A percentile compares a stretch with the other conserved stretches of the same genome.
These are phyloP conservation scores for Paraphaeosphaeria minitans DNA, from an alignment of 2,329 filamentous ascomycete species.

Conservation along the genomic window DNA sequence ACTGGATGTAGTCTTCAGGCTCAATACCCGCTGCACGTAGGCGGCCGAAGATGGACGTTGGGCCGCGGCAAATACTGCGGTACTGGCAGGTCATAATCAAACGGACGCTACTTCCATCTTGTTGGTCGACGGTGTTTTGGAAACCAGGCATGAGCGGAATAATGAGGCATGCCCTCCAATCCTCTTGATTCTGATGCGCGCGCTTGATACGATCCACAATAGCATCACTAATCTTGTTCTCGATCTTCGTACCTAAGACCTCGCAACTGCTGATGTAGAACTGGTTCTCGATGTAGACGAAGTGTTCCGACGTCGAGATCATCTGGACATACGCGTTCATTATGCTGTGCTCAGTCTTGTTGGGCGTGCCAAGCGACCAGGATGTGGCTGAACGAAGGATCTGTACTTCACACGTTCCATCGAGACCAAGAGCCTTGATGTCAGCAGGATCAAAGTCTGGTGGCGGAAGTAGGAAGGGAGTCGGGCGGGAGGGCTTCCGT, in stretches of 20 bases:
- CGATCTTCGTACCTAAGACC: conserved; percentile 83
- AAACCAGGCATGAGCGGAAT: conserved; percentile 99
- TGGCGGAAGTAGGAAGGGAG: conserved; percentile 89
- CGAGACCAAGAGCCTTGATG: conserved; percentile 83
- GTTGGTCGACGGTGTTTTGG: conserved; percentile 92
- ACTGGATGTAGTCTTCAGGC: conserved; percentile 92
- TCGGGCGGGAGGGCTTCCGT: conserved; percentile 88
- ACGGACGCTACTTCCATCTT: conserved; percentile 91
- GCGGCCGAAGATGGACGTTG: conserved; percentile 88
- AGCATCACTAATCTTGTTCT: conserved; percentile 93
- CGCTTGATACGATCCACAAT: conserved; percentile 89
- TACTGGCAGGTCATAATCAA: conserved; percentile 98
- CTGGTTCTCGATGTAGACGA: conserved; percentile 98
- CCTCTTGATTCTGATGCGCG: conserved; percentile 80
- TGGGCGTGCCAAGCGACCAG: conserved; percentile 88
- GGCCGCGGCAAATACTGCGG: conserved; percentile 91
- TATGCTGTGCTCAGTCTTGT: conserved; percentile 89
- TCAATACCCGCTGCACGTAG: conserved; percentile 81
- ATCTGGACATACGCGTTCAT: conserved; percentile 94
- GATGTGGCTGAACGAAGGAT: conserved; percentile 87
- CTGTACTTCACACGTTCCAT: conserved; percentile 95
- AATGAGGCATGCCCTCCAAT: conserved; percentile 87
- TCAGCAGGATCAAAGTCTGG: conserved; percentile 89
- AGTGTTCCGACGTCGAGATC: conserved; percentile 94
- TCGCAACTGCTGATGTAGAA: conserved; percentile 96